Evolutionary conservation across 176 grass and related monocot genomes (phyloP), one percentile per base, ranked within the genome.

Genomic region (Cenchrus fungigraminus): DNA sequence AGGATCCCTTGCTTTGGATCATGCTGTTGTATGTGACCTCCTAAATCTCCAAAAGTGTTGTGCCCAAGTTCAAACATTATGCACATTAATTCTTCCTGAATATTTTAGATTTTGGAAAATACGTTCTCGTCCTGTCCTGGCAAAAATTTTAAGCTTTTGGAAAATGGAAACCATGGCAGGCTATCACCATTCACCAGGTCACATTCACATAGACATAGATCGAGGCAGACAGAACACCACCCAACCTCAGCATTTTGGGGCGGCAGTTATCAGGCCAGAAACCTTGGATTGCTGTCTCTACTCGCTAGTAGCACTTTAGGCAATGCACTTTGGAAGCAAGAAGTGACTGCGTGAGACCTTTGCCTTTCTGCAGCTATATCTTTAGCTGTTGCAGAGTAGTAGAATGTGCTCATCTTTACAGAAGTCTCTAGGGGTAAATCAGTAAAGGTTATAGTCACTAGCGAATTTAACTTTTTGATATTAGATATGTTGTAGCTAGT

Each of bases 281-380:
- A 74, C 75, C 80, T 91, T 87, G 75, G 75, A 62, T 84, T 25
- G 12, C 69, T 87, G 86, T 83, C 84, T 62, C 84, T 84, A 67
- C 74, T 67, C 74, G 49, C 65, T 74, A 73, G 57, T 58, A 55
- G 55, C 53, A 9, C 83, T 86, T 77, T 86, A 87, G 80, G 54
- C 12, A 37, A 65, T 75, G 80, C 75, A 87, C 76, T 87, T 87
- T 87, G 61, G 80, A 84, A 87, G 75, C 84, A 87, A 79, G 74
- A 79, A 90, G 79, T 66, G 79, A 78, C 49, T 71, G 79, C 29
- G 45, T 65, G 66, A 17, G 72, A 34, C 59, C 43, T 83, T 72
- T 71, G 34, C 47, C 86, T 86, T 83, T 88, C 74, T 79, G 77
- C 61, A 89, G 69, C 79, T 73, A 83, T 67, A 83, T 67, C 66